Conservation (phyloP, 345 rosid species). For the Lagerstroemia speciosa region DNA sequence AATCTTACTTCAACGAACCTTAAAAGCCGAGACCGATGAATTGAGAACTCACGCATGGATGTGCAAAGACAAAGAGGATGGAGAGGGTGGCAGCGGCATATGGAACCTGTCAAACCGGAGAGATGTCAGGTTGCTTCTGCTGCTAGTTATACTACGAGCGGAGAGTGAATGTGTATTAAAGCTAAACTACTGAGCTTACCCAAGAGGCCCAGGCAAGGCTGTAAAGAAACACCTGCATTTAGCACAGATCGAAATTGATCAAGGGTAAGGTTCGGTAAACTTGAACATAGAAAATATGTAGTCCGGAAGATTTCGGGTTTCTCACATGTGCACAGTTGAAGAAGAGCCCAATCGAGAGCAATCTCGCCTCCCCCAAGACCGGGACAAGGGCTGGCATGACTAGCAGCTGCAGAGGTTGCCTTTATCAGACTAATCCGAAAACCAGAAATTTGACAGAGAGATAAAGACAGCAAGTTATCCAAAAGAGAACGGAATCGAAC, state of each 20-base stretch:
- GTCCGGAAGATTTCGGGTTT: conserved; percentile 21
- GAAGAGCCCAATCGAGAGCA: conserved; percentile 72
- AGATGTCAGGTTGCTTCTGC: not conserved
- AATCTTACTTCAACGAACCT: not conserved
- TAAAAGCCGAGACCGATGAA: not conserved
- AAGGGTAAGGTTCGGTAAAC: not conserved
- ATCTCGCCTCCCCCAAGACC: conserved; percentile 55
- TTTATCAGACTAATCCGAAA: not conserved
- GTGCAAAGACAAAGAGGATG: conserved; percentile 45
- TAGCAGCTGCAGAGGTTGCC: conserved; percentile 41
- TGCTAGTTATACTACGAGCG: not conserved
- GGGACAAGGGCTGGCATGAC: conserved; percentile 77
- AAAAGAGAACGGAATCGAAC: not conserved
- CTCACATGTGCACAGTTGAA: conserved; percentile 67
- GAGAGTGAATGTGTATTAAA: not conserved
- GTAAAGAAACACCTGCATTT: conserved; percentile 65
- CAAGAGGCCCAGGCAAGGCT: conserved; percentile 76
- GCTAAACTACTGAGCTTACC: conserved; percentile 36
- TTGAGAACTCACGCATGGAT: conserved; percentile 61
- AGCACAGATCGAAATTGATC: conserved; percentile 5
- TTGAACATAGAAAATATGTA: not conserved
- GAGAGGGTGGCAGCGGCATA: conserved; percentile 64
- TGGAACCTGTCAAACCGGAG: conserved; percentile 49
- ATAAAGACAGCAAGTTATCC: not conserved
- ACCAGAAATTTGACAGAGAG: not conserved